Evolutionary conservation across 2,329 filamentous ascomycete genomes (phyloP).

Genomic region (Bipolaris sorokiniana): DNA sequence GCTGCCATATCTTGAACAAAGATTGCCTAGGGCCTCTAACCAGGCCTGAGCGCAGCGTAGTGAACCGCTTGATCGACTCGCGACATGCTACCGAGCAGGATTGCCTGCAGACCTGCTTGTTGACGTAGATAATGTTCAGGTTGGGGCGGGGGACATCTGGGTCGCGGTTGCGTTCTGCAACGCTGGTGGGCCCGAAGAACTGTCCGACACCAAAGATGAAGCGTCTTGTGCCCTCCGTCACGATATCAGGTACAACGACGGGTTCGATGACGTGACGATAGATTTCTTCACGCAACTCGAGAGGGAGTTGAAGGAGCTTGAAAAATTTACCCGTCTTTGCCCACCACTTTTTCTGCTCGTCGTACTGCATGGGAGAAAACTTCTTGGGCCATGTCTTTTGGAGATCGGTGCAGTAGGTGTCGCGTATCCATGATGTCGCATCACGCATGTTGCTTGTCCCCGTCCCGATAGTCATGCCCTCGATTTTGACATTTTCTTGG

Average conservation of each 20-base stretch:
- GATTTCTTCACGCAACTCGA: constrained; percentile 18
- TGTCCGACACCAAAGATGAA: constrained; percentile 15
- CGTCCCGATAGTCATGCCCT: constrained; percentile 3
- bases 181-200: neutral
- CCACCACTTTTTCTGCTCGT: constrained; percentile 27
- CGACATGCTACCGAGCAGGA: constrained; percentile 3
- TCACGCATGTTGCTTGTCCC: neutral
- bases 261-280: constrained; percentile 21
- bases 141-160: constrained; percentile 18
- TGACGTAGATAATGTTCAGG: constrained; percentile 16
- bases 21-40: neutral
- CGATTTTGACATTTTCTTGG: neutral
- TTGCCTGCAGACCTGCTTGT: constrained; percentile 13
- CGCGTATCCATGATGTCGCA: constrained; percentile 16
- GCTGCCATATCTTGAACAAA: neutral
- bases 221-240: neutral
- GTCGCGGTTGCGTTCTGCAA: constrained; percentile 10
- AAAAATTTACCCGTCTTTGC: constrained; percentile 17
- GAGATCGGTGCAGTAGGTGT: constrained; percentile 16
- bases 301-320: constrained; percentile 18
- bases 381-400: constrained; percentile 9
- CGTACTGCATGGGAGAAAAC: constrained; percentile 13
- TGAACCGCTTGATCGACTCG: constrained; percentile 16
- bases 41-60: neutral
- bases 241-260: constrained; percentile 15